phyloP scores from a whole-genome alignment of 2,329 filamentous ascomycete species.

The Botryotinia convoluta region DNA sequence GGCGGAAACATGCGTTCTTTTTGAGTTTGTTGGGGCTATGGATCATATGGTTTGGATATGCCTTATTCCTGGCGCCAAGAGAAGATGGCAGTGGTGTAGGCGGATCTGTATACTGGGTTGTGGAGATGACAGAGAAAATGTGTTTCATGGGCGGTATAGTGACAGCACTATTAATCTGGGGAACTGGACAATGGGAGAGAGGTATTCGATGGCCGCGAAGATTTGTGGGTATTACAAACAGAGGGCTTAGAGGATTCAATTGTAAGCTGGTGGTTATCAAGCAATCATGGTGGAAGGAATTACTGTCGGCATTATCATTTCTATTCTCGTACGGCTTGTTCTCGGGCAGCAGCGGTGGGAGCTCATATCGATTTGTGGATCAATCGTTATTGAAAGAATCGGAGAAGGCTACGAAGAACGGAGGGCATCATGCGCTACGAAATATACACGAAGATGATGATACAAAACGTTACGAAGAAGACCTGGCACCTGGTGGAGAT shows the following conservation, averaged over 20 bases:
- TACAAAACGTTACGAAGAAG: slow-evolving; percentile 74
- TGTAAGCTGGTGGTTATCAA: slow-evolving; percentile 91
- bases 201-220: slow-evolving; percentile 90
- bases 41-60: slow-evolving; percentile 83
- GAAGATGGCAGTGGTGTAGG: slow-evolving; percentile 91
- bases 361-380: slow-evolving; percentile 75
- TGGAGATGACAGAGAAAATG: slow-evolving; percentile 86
- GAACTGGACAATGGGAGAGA: slow-evolving; percentile 92
- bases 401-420: slow-evolving; percentile 56
- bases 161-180: slow-evolving; percentile 85
- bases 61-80: slow-evolving; percentile 89
- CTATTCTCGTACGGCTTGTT: slow-evolving; percentile 74
- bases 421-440: slow-evolving; percentile 41
- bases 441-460: slow-evolving; percentile 56
- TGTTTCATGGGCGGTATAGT: slow-evolving; percentile 89
- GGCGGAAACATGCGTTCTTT: slow-evolving; percentile 92
- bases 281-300: slow-evolving; percentile 77
- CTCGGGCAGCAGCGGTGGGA: slow-evolving; percentile 63
- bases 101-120: slow-evolving; percentile 92
- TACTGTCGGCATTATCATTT: slow-evolving; percentile 69
- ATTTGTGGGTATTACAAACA: slow-evolving; percentile 86
- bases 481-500: slow-evolving; percentile 85
- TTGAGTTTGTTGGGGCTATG: slow-evolving; percentile 75
- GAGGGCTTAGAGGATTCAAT: slow-evolving; percentile 88
- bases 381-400: slow-evolving; percentile 57